A percentile compares a stretch with the other conserved stretches of the same genome.
Conservation (phyloP, 2,329 filamentous ascomycete species). For the Tolypocladium tropicale region DNA sequence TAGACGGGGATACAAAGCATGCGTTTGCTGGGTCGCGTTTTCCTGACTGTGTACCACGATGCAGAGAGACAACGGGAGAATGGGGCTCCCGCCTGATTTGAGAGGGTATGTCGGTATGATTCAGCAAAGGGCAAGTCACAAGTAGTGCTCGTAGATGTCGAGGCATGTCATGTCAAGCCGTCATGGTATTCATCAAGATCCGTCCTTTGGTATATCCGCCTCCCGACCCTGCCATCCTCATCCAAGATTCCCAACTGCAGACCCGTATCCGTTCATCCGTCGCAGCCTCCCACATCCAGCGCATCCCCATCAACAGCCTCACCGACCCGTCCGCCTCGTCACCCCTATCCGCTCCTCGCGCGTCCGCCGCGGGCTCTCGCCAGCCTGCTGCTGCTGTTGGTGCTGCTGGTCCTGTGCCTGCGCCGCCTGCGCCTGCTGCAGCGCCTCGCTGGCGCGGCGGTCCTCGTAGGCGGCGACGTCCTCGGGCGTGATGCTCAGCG, state of each 20-base stretch:
- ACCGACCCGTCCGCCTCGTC: slow-evolving; percentile 11
- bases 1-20: not conserved
- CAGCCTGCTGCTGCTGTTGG: slow-evolving; percentile 4
- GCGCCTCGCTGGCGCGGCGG: slow-evolving; percentile 36
- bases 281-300: not conserved
- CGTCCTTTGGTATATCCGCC: not conserved
- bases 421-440: slow-evolving; percentile 21
- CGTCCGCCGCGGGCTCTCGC: slow-evolving; percentile 13
- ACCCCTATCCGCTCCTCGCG: slow-evolving; percentile 30
- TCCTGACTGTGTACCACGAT: not conserved
- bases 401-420: slow-evolving; percentile 11
- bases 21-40: not conserved
- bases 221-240: not conserved
- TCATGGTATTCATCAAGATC: not conserved
- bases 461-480: slow-evolving; percentile 64
- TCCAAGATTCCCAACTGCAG: not conserved
- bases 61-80: not conserved
- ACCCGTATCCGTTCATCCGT: not conserved
- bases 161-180: not conserved
- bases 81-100: not conserved
- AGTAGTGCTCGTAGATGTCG: not conserved
- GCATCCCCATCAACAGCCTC: not conserved
- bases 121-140: not conserved
- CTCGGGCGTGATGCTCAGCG: slow-evolving; percentile 56
- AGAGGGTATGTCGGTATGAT: not conserved